phyloP scores from a whole-genome alignment of 345 rosid genomes.

The Hibiscus mutabilis region DNA sequence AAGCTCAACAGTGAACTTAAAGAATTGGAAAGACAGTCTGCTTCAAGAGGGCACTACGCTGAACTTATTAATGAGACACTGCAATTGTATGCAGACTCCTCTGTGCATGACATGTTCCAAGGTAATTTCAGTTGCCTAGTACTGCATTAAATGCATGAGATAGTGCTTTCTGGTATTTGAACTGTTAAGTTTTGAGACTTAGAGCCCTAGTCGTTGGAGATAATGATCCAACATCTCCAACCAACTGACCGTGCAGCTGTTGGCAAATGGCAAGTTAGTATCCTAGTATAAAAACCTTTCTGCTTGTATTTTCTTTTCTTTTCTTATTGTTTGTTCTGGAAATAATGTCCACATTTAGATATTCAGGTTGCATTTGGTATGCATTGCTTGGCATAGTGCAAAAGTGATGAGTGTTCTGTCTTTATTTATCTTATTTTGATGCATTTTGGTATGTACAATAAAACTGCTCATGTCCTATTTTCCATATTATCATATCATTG shows the following conservation, averaged over 20 bases:
- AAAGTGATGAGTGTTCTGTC: background rate
- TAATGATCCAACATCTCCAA: background rate
- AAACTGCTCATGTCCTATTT: background rate
- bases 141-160: background rate
- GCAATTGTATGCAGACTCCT: conserved; percentile 39
- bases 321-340: background rate
- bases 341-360: background rate
- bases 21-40: conserved; percentile 45
- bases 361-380: background rate
- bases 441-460: background rate
- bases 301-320: background rate
- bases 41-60: conserved; percentile 35
- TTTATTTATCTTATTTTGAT: background rate
- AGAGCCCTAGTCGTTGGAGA: background rate
- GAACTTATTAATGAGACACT: conserved; percentile 48
- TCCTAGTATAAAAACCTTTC: background rate
- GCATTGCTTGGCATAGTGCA: background rate
- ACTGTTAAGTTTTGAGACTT: background rate
- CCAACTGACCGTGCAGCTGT: background rate
- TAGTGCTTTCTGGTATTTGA: background rate
- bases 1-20: conserved; percentile 54
- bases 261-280: background rate
- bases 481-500: background rate
- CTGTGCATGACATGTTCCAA: conserved; percentile 40
- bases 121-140: conserved; percentile 35